Evolutionary conservation across 257 asterid genomes (phyloP), one percentile per base, ranked within the genome.

Genomic region (Striga asiatica): DNA sequence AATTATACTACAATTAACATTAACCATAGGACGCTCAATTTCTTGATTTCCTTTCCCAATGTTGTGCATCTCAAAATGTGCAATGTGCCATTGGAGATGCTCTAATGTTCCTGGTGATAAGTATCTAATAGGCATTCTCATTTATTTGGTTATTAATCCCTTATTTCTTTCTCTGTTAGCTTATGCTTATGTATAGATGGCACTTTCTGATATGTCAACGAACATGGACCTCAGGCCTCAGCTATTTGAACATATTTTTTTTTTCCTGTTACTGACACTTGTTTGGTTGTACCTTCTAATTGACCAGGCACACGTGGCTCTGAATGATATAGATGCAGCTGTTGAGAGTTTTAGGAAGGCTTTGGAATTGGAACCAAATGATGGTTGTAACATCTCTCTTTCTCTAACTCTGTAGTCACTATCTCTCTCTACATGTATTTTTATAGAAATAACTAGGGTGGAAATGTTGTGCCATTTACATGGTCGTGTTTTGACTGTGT

Each of bases 301-400:
- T 41, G 22, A 16, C 61, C 93, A 92, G 98, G 98, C 95, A 48
- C 78, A 92, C 43, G 32, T 84, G 62, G 95, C 98, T 60, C 94
- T 92, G 24, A 87, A 92, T 69, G 97, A 88, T 65, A 70, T 92
- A 16, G 95, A 92, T 76, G 75, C 89, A 57, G 98, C 97, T 9
- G 84, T 79, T 8, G 98, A 84, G 58, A 84, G 98, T 76, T 91
- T 87, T 50, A 76, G 58, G 64, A 87, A 84, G 67, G 98, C 98
- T 19, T 54, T 80, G 73, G 96, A 81, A 38, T 71, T 91, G 83
- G 95, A 92, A 70, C 98, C 98, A 16, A 81, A 81, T 66, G 97
- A 92, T 68, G 97, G 98, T 88, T 60, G 95, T 61, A 10, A 4
- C 42, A 35, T 8, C 12, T n/a, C 43, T n/a, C 18, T 12, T 17